Evolutionary conservation across 805 yeast genomes (phyloP), one percentile per base, ranked within the genome.

Genomic region (Myxozyma lipomycoides): DNA sequence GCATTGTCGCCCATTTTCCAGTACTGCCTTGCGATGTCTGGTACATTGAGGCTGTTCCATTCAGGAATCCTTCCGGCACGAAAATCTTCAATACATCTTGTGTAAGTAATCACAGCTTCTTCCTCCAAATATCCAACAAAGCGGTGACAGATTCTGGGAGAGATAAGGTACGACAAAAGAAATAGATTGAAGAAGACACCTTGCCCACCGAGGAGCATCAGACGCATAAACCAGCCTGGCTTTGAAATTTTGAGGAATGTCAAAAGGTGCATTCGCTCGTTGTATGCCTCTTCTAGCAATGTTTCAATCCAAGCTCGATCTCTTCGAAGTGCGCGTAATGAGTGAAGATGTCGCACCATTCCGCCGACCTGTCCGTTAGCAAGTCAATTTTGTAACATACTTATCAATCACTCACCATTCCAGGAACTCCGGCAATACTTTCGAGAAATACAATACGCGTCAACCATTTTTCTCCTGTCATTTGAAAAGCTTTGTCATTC

Each of bases 291-390:
- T 61, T 83, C 89, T 36, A 79, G 69, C 36, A 84, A 69, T 1
- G 89, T 82, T 64, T 83, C 86, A 55, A 84, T 75, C 84, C 87
- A 84, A 1, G 86, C 88, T 61, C 79, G 77, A 64, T 83, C 90
- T 52, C 89, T 68, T 61, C 74, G 73, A 58, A 84, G 69, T 44
- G 82, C 65, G 57, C 90, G 69, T 43, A 83, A 64, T 1, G 86
- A 77, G 56, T 80, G 82, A 60, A 83, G 71, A 63, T 84, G 89
- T 50, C 89, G 75, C 39, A 84, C 65, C 67, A 82, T 83, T 1
- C 84, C 84, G 2, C 86, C 90, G 42, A 81, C 84, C 57, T 52
- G 24, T 21, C 21, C n/a, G 6, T 3, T 9, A 30, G 35, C 22
- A 7, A 12, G 18, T 7, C 15, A 18, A 17, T 12, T 2, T 12